Base-by-base conservation (phyloP, 2,329 filamentous ascomycete species). In the Berkeleyomyces rouxiae region DNA sequence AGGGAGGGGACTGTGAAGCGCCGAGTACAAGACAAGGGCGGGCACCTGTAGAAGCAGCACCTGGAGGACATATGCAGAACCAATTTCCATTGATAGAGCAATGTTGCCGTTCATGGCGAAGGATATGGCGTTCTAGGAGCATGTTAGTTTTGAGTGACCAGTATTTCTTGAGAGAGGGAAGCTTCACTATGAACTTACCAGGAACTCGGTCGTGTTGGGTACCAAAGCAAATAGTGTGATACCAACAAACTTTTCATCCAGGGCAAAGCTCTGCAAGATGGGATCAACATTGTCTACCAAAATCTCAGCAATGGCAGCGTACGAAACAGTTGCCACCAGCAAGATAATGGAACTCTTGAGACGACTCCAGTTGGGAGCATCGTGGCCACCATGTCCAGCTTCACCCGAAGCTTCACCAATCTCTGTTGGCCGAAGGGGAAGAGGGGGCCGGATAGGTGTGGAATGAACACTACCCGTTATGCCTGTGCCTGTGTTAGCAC, bases 101-200 rank as follows among this genome's bases (percentile, higher is more conserved):
- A 99, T 97, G 73, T 99, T 99, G 65, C 93, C 93, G 70, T 99
- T 97, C 92, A 99, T 99, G 61, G 93, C 93, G 72, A 99, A 99
- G 0, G 91, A 96, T 65, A 99, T 99, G 71, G 92, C 93, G 74
- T 99, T 99, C 85, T 90, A 39, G 9, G 23, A 36, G 46, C 11
- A 43, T 40, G 49, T 67, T 63, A 67, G 66, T 64, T 67, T 64
- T 66, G 66, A 36, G 11, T 6, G 36, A 13, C 11, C 4, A 37
- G 55, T 40, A 43, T n/a, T 55, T 7, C 39, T 33, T 33, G 42
- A 53, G 65, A 66, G n/a, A 68, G 65, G 55, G 16, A 10, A 53
- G 23, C 49, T 2, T 4, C 31, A 64, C 37, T 11, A 16, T 68
- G 31, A 16, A 74, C 84, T 76, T 79, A 92, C 87, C 77, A 99